Conservation (phyloP, 108 stramenopile genomes). For the Skeletonema marinoi region DNA sequence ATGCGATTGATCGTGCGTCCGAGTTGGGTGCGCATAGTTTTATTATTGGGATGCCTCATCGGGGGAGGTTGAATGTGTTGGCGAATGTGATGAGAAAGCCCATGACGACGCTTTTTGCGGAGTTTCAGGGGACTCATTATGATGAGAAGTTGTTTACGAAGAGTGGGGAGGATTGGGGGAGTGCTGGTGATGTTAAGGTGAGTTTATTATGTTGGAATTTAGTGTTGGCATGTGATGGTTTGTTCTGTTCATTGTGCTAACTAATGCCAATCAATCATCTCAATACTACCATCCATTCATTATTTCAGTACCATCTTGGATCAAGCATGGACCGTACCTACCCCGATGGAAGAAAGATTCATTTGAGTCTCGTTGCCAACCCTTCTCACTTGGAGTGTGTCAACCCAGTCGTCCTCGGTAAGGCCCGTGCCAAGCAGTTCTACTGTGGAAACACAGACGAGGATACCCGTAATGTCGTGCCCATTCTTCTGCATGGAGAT, state of each 20-base stretch:
- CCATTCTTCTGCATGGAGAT: conserved; percentile 99
- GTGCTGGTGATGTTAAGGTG: conserved; percentile 95
- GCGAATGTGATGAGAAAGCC: conserved; percentile 99
- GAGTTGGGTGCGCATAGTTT: conserved; percentile 95
- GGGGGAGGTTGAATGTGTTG: conserved; percentile 96
- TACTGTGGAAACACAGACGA: conserved; percentile 91
- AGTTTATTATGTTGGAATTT: neutral
- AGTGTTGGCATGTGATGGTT: neutral
- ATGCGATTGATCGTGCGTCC: conserved; percentile 94
- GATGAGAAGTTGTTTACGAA: conserved; percentile 77
- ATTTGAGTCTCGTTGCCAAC: conserved; percentile 97
- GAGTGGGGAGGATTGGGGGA: conserved; percentile 78
- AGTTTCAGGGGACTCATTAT: conserved; percentile 97
- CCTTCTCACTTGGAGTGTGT: conserved; percentile 99
- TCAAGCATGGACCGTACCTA: conserved; percentile 98
- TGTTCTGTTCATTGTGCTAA: no score
- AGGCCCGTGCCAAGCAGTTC: conserved; percentile 98
- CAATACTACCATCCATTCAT: neutral
- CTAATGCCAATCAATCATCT: neutral
- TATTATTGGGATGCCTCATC: conserved; percentile 99
- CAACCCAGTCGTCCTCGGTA: conserved; percentile 95
- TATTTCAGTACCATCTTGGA: conserved; percentile 93
- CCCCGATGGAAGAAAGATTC: conserved; percentile 94
- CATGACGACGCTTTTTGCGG: conserved; percentile 96
- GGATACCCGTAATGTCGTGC: conserved; percentile 83